Percentiles rank a stretch among this genome's conserved stretches.
phyloP scores from a whole-genome alignment of 73 alveolate genomes.

The Paramecium octaurelia region DNA sequence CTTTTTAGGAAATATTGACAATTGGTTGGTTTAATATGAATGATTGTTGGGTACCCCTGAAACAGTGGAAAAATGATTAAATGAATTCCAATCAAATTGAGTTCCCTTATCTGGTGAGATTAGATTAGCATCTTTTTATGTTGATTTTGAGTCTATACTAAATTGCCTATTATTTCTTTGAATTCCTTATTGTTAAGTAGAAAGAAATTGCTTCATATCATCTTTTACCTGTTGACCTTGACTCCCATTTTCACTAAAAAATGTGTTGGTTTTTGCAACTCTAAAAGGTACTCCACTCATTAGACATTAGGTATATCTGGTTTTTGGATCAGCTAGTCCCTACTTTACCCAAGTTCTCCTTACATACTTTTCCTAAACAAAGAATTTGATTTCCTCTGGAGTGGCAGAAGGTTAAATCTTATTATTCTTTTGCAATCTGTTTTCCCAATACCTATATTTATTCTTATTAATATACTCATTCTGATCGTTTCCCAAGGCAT shows the following conservation, averaged over 20 bases:
- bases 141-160: background rate
- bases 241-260: conserved; percentile 40
- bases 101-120: conserved; percentile 5
- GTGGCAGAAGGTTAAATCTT: background rate
- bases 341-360: conserved; percentile 46
- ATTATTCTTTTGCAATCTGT: background rate
- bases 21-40: background rate
- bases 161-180: background rate
- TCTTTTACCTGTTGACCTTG: background rate
- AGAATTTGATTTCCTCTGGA: background rate
- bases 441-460: conserved; percentile 30
- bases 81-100: background rate
- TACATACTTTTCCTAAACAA: conserved; percentile 14
- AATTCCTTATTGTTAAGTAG: background rate
- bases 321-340: conserved; percentile 38
- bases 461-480: background rate
- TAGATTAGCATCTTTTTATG: background rate
- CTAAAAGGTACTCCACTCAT: conserved; percentile 27
- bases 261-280: background rate
- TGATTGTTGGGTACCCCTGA: background rate
- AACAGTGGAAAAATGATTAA: background rate
- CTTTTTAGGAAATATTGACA: background rate
- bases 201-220: background rate
- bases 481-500: conserved; percentile 32
- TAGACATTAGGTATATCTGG: conserved; percentile 1